Evolutionary conservation across 2,329 filamentous ascomycete species (phyloP), one percentile per base, ranked within the genome.

Genomic region (Calonectria multiphialidica): DNA sequence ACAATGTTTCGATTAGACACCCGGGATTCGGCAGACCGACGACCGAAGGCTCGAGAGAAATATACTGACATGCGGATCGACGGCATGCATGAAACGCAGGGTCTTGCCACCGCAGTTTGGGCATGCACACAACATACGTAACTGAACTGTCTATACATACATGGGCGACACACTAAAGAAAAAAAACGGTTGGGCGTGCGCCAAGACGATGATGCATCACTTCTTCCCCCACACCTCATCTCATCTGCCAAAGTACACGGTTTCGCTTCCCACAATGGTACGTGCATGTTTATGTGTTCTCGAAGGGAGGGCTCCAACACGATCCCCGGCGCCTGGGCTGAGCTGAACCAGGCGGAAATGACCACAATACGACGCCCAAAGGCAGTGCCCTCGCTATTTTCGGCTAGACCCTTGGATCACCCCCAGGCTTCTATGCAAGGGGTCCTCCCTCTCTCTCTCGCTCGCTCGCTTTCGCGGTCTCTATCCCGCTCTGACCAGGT

Each of bases 71-170:
- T 47, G 35, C 68, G 49, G 61, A 70, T 70, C 61, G 50, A 70
- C 68, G 61, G 37, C 68, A 70, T 66, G 49, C 68, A 66, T 66
- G 50, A 45, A 57, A 28, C 40, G 37, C 40, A 64, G 45, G 15
- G 44, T 37, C 18, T 50, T 28, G 42, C 25, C 62, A 30, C 62
- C 18, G 16, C 33, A 21, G 5, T 57, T 45, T 49, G n/a, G 45
- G 45, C 12, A 49, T 35, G 16, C 55, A 28, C 33, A 37, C 49
- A 33, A 28, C 33, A 37, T 23, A 33, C 49, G 42, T 30, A 50
- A n/a, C n/a, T 30, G 28, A 5, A 30, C 25, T 44, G 21, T 18
- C 12, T 16, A 63, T 21, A 13, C 33, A 8, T 45, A 23, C 44
- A 47, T 23, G 44, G n/a, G 18, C 44, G 25, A 49, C 42, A 23